These are phyloP conservation scores for Phytophthora vignae DNA, from an alignment of 352 stramenopile genomes.

Conservation along the genomic window DNA sequence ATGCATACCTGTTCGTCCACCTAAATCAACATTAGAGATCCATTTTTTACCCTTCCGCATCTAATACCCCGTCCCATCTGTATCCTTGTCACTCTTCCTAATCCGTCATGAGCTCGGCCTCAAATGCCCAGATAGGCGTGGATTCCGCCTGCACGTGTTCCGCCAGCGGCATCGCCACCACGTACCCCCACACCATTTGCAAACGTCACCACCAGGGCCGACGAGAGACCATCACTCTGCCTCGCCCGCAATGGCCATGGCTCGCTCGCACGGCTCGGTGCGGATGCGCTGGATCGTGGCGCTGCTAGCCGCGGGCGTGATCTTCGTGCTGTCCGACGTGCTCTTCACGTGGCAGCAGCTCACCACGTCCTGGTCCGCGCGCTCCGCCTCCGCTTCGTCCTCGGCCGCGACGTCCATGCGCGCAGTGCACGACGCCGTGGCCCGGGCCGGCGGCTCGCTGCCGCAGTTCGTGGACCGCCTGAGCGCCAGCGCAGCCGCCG, in stretches of 20 bases:
- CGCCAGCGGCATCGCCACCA: no score
- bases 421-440: constrained; percentile 33
- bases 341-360: constrained; percentile 45
- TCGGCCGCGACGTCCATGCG: constrained; percentile 18
- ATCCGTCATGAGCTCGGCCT: no score
- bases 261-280: constrained; percentile 16
- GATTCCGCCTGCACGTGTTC: no score
- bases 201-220: neutral
- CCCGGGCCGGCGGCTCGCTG: constrained; percentile 32
- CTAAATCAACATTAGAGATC: neutral
- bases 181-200: neutral
- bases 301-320: constrained; percentile 33
- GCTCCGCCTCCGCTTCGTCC: constrained; percentile 5
- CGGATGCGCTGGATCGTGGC: constrained; percentile 41
- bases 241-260: constrained; percentile 21
- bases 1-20: neutral
- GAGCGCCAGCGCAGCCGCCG: constrained; percentile 32
- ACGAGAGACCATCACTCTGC: constrained; percentile 21
- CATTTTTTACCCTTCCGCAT: neutral
- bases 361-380: constrained; percentile 10
- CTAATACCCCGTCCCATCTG: neutral
- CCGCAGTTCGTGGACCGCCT: constrained; percentile 34
- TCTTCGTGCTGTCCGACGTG: constrained; percentile 44
- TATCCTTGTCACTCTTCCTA: no score
- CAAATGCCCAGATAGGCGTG: no score